These are phyloP conservation scores for Harringtonia lauricola DNA, from an alignment of 2,329 filamentous ascomycete species.

Conservation along the genomic window DNA sequence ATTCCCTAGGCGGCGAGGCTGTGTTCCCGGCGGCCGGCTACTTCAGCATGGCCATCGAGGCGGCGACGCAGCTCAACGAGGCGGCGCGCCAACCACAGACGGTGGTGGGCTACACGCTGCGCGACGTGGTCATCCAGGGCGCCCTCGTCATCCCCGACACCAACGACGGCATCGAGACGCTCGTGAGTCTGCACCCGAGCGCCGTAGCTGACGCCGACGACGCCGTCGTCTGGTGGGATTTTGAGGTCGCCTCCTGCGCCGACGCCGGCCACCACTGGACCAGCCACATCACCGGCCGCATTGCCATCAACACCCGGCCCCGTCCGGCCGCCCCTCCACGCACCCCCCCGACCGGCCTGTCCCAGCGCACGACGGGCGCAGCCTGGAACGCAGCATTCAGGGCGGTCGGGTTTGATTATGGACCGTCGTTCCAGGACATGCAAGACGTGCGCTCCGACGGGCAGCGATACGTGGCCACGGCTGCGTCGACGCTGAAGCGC, in stretches of 20 bases:
- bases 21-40: constrained; percentile 28
- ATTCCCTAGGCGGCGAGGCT: constrained; percentile 17
- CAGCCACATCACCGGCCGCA: too few species aligned
- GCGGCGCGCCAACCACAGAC: background rate
- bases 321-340: too few species aligned
- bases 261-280: too few species aligned
- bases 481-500: too few species aligned
- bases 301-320: too few species aligned
- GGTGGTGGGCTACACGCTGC: background rate
- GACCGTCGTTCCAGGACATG: too few species aligned
- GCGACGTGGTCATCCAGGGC: background rate
- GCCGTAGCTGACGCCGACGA: background rate
- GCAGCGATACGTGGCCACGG: background rate
- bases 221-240: background rate
- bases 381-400: too few species aligned
- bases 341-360: too few species aligned
- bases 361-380: too few species aligned
- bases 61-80: background rate
- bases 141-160: background rate
- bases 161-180: background rate
- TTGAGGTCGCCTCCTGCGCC: background rate
- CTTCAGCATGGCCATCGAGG: constrained; percentile 19
- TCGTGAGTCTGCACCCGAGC: background rate
- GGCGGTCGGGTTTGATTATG: too few species aligned
- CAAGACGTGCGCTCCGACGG: too few species aligned